Percentiles rank a stretch among this genome's conserved stretches.
Evolutionary conservation across 208 protist genomes (phyloP).

Genomic region (Angomonas ambiguus): DNA sequence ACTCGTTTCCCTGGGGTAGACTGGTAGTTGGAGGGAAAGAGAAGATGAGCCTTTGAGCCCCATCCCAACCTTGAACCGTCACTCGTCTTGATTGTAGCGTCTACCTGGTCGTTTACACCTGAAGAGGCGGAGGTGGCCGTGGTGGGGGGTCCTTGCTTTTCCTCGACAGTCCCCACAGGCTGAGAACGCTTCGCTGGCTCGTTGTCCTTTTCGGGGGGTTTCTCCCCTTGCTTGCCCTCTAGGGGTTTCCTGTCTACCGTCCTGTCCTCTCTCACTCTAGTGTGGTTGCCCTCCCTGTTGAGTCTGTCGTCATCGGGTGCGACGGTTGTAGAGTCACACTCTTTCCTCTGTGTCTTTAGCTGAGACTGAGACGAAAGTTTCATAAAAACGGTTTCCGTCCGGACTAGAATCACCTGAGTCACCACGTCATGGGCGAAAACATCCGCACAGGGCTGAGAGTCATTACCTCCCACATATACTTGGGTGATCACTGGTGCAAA

Average conservation of each 20-base stretch:
- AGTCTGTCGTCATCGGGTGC: neutral
- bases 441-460: conserved; percentile 42
- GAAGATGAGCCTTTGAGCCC: conserved; percentile 65
- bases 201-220: too few species aligned
- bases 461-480: conserved; percentile 62
- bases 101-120: too few species aligned
- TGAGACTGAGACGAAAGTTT: neutral
- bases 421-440: conserved; percentile 77
- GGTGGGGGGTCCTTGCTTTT: conserved; percentile 1
- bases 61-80: conserved; percentile 33
- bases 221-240: too few species aligned
- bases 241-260: too few species aligned
- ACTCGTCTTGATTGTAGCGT: neutral
- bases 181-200: too few species aligned
- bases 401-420: conserved; percentile 49
- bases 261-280: too few species aligned
- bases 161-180: too few species aligned
- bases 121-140: too few species aligned
- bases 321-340: neutral
- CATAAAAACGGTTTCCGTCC: conserved; percentile 76
- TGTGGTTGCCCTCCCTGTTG: neutral
- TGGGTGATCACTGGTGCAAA: conserved; percentile 50
- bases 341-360: neutral
- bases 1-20: conserved; percentile 50
- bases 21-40: conserved; percentile 70